Conservation (phyloP, 73 alveolate species). For the Uronychia binucleata region DNA sequence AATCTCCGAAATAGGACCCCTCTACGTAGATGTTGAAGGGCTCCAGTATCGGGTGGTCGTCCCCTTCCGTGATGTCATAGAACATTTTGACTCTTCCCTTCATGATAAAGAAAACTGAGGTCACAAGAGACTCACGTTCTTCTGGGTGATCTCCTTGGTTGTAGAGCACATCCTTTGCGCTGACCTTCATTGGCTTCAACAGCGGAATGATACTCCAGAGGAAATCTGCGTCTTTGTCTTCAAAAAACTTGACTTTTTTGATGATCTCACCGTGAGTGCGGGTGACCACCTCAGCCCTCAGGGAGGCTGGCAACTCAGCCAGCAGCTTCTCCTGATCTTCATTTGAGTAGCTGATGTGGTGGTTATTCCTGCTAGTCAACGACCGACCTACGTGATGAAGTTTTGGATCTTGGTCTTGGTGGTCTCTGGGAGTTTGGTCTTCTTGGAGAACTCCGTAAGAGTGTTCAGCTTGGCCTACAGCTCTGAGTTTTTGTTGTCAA, state of each 20-base stretch:
- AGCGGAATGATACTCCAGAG: slow-evolving; percentile 67
- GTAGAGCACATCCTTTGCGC: slow-evolving; percentile 64
- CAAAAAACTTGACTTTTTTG: slow-evolving; percentile 63
- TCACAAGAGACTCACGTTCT: slow-evolving; percentile 7
- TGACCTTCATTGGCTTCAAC: slow-evolving; percentile 69
- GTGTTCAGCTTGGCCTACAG: slow-evolving; percentile 64
- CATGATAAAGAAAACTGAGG: slow-evolving; percentile 58
- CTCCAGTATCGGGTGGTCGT: slow-evolving; percentile 18
- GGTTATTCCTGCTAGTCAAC: neutral
- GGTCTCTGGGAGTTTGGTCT: slow-evolving; percentile 63
- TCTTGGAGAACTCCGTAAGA: slow-evolving; percentile 72
- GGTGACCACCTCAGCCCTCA: slow-evolving; percentile 75
- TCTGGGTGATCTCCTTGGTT: slow-evolving; percentile 69
- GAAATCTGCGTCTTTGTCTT: slow-evolving; percentile 68
- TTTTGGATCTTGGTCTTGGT: slow-evolving; percentile 53
- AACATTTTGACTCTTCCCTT: slow-evolving; percentile 75
- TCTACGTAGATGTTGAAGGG: slow-evolving; percentile 62
- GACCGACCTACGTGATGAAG: slow-evolving; percentile 26
- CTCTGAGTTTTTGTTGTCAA: slow-evolving; percentile 38
- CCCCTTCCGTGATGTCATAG: slow-evolving; percentile 40
- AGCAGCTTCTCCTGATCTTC: slow-evolving; percentile 61
- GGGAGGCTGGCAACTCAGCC: slow-evolving; percentile 71
- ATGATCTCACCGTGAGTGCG: slow-evolving; percentile 82
- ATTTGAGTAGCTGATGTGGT: slow-evolving; percentile 2
- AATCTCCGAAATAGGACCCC: slow-evolving; percentile 88